A percentile compares a stretch with the other conserved stretches of the same genome.
Conservation (phyloP, 2,329 filamentous ascomycete genomes). For the Fusarium gaditjirri region DNA sequence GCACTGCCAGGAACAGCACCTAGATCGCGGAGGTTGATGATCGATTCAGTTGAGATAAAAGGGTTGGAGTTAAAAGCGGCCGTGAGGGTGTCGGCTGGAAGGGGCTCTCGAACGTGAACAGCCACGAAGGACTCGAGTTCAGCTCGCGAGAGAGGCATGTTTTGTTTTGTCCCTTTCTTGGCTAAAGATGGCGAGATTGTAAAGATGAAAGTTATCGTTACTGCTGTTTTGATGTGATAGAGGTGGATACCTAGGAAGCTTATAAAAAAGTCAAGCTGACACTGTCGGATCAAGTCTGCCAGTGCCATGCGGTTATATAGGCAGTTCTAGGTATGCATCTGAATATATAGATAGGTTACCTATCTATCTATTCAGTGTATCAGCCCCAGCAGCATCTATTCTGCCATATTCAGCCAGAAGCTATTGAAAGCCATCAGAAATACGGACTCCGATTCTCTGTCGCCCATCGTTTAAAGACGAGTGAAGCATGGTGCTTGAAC, state of each 20-base stretch:
- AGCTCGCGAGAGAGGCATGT: constrained; percentile 40
- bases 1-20: constrained; percentile 56
- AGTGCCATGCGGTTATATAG: not conserved
- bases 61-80: constrained; percentile 55
- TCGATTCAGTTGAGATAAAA: constrained; percentile 58
- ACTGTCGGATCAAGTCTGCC: not conserved
- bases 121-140: constrained; percentile 52
- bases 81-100: constrained; percentile 51
- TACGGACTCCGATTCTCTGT: not conserved
- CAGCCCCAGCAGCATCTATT: not conserved
- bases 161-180: not conserved
- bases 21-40: constrained; percentile 64
- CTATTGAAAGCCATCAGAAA: not conserved
- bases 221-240: not conserved
- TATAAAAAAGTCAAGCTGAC: not conserved
- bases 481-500: not conserved
- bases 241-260: not conserved
- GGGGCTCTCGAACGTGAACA: constrained; percentile 54
- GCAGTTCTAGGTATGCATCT: not conserved
- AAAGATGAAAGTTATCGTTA: not conserved
- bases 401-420: not conserved
- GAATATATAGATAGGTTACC: not conserved
- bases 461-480: not conserved
- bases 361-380: not conserved
- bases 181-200: not conserved